phyloP scores from a whole-genome alignment of 2,329 filamentous ascomycete species.

The Meredithiella fracta region DNA sequence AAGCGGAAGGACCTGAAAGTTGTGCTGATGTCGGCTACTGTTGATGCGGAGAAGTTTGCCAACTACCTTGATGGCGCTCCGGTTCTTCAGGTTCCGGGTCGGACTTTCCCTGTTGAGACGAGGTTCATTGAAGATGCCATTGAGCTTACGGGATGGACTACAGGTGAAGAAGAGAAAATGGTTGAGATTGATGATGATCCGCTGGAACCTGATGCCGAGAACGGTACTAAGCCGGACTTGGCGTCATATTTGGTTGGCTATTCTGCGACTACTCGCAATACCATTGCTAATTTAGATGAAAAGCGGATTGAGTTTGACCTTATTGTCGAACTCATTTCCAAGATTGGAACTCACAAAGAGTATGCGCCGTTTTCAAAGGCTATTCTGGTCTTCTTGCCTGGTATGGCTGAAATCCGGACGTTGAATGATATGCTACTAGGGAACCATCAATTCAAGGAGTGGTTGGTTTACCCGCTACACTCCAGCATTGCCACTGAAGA shows the following conservation, averaged over 20 bases:
- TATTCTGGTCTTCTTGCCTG: constrained; percentile 85
- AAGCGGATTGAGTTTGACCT: constrained; percentile 83
- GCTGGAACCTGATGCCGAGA: constrained; percentile 33
- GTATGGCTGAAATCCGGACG: constrained; percentile 79
- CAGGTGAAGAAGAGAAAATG: constrained; percentile 28
- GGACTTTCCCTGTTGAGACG: constrained; percentile 82
- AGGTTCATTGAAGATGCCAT: constrained; percentile 85
- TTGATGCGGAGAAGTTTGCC: constrained; percentile 83
- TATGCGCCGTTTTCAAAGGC: constrained; percentile 68
- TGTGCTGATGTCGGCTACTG: constrained; percentile 91
- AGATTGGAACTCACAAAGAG: constrained; percentile 52
- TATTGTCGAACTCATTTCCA: constrained; percentile 60
- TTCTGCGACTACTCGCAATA: constrained; percentile 56
- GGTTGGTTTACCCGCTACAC: constrained; percentile 80
- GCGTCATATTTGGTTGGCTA: constrained; percentile 55
- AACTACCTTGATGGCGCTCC: constrained; percentile 74
- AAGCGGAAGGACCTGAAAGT: constrained; percentile 74
- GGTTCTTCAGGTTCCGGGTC: constrained; percentile 75
- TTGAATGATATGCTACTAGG: constrained; percentile 73
- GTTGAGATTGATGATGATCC: constrained; percentile 28
- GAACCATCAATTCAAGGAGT: constrained; percentile 60
- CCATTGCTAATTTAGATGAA: constrained; percentile 66
- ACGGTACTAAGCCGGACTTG: constrained; percentile 38
- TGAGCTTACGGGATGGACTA: constrained; percentile 63
- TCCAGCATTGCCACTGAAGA: constrained; percentile 93